These are phyloP conservation scores for Angophora floribunda DNA, from an alignment of 345 rosid genomes.

Conservation along the genomic window DNA sequence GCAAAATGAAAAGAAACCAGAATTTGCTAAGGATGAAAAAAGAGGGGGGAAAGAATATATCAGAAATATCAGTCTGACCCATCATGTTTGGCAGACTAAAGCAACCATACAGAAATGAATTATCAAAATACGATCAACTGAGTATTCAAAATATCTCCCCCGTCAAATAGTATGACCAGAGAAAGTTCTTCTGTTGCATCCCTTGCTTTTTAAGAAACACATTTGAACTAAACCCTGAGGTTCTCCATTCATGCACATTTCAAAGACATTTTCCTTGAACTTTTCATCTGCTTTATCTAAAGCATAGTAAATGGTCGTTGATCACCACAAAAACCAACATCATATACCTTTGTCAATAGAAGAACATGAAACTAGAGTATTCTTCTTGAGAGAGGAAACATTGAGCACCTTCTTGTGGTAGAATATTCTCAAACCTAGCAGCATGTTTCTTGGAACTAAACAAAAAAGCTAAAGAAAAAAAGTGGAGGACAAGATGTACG, in stretches of 20 bases:
- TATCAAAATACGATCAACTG: not conserved
- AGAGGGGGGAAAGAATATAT: not conserved
- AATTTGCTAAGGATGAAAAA: not conserved
- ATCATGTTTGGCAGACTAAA: not conserved
- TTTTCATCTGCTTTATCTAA: not conserved
- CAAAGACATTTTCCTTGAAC: not conserved
- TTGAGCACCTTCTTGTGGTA: not conserved
- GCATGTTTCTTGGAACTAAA: not conserved
- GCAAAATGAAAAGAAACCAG: not conserved
- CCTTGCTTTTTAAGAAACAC: not conserved
- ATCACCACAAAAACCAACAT: not conserved
- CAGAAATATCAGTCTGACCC: not conserved
- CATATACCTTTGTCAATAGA: not conserved
- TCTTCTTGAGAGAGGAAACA: not conserved
- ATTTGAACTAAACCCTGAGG: not conserved
- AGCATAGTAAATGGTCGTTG: not conserved
- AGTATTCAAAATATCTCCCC: not conserved
- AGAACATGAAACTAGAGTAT: not conserved
- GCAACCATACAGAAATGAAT: not conserved
- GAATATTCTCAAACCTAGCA: not conserved
- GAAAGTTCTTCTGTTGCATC: not conserved
- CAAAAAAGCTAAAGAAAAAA: not conserved
- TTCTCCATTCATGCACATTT: not conserved
- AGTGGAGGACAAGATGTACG: not conserved
- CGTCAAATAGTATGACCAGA: not conserved